Evolutionary conservation across 1,139 yeast genomes (phyloP).

Genomic region (Yamadazyma conglobata): DNA sequence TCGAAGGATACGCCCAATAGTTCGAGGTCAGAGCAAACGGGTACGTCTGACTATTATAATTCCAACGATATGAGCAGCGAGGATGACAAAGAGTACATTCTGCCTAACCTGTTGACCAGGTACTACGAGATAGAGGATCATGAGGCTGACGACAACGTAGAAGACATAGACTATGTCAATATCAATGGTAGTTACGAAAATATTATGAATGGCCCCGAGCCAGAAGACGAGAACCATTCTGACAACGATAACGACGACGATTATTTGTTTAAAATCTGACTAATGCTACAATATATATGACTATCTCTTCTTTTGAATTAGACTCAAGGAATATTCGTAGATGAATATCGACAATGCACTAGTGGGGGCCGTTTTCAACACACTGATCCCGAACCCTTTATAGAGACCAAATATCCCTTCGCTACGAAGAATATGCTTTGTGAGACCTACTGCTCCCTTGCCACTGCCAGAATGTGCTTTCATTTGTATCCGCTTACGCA

Average conservation of each 20-base stretch:
- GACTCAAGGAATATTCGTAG: conserved; percentile 47
- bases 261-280: conserved; percentile 28
- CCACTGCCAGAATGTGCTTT: conserved; percentile 7
- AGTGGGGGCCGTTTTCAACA: conserved; percentile 78
- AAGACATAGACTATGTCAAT: conserved; percentile 29
- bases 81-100: conserved; percentile 39
- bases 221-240: conserved; percentile 16
- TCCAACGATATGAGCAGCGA: conserved; percentile 20
- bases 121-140: conserved; percentile 25
- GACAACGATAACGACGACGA: conserved; percentile 23
- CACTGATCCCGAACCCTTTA: conserved; percentile 66
- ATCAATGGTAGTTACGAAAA: conserved; percentile 18
- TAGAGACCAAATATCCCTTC: conserved; percentile 72
- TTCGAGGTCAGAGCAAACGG: conserved; percentile 12
- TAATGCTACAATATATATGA: too few relatives aligned
- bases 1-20: conserved; percentile 17
- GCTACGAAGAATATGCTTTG: conserved; percentile 33
- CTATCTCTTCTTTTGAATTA: conserved; percentile 4
- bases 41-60: conserved; percentile 14
- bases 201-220: conserved; percentile 10
- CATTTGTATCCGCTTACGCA: conserved; percentile 77
- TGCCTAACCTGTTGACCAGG: conserved; percentile 40
- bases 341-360: conserved; percentile 74
- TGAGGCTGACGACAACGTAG: conserved; percentile 20
- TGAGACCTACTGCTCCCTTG: conserved; percentile 19